Evolutionary conservation across 345 rosid species (phyloP), one percentile per base, ranked within the genome.

Genomic region (Brassica napus): DNA sequence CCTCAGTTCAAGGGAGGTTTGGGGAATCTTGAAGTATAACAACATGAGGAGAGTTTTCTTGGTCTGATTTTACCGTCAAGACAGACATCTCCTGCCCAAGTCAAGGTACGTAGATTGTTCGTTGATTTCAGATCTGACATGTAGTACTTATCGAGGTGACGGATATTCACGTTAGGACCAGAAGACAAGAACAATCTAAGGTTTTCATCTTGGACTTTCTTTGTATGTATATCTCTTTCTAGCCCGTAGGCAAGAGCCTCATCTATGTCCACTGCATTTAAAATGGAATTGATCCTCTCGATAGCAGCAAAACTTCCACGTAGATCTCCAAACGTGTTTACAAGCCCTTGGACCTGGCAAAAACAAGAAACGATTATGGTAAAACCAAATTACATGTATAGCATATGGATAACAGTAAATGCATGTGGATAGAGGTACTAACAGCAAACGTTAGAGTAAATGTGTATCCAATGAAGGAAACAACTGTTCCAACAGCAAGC

Each of bases 391-490:
- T 30, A 79, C 73, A 68, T 37, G 73, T 54, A 68, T 44, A 65
- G 74, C 69, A 75, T 35, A 31, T 16, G 71, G 23, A 65, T 28
- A 37, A 74, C 47, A 37, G 21, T 65, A 74, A 8, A 61, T 34
- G 69, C 62, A 31, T 23, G 60, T 26, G 71, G 74, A 69, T 62
- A 79, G 59, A 72, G 72, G 79, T 67, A 84, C 95, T 94, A 81
- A 92, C 97, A 16, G 91, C 94, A 88, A 92, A 94, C 44, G 98
- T 94, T 63, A 94, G 82, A 11, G 97, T 94, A 85, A 92, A 94
- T 44, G 95, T 92, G 86, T 92, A 94, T 83, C 97, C 98, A 57
- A 94, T 89, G 84, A 92, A 94, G 14, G 98, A 94, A 77, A 94
- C 97, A 83, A 92, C 83, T 16, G 89, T 88, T 79, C 97, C 98